phyloP scores from a whole-genome alignment of 2,329 filamentous ascomycete species.

The Xenosphaeropsis pyriputrescens region DNA sequence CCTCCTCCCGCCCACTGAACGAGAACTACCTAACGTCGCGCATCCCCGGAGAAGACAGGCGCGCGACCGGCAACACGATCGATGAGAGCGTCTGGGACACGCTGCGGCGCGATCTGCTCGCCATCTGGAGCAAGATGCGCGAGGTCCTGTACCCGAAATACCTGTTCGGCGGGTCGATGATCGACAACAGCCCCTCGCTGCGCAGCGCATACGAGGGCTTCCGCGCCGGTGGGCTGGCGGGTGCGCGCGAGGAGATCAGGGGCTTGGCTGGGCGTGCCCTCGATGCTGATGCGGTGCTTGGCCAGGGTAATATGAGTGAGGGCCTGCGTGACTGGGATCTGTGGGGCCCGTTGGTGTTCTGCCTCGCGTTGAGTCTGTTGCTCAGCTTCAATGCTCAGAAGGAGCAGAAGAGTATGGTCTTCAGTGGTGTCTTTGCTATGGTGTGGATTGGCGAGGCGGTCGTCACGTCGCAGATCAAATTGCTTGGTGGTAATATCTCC shows the following conservation, averaged over 20 bases:
- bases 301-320: slow-evolving; percentile 64
- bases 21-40: slow-evolving; percentile 76
- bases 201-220: slow-evolving; percentile 48
- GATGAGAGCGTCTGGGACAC: slow-evolving; percentile 97
- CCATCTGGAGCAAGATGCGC: slow-evolving; percentile 95
- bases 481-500: slow-evolving; percentile 95
- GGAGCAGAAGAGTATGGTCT: slow-evolving; percentile 77
- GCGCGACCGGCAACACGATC: slow-evolving; percentile 82
- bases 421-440: slow-evolving; percentile 91
- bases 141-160: slow-evolving; percentile 96
- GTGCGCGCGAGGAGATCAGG: slow-evolving; percentile 46
- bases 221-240: slow-evolving; percentile 39
- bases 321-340: slow-evolving; percentile 94
- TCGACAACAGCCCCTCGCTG: slow-evolving; percentile 36
- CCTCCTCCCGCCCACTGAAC: slow-evolving; percentile 44
- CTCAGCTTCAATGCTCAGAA: slow-evolving; percentile 68
- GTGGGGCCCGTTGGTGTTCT: slow-evolving; percentile 94
- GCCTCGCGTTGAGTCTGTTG: slow-evolving; percentile 73
- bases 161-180: slow-evolving; percentile 59
- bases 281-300: slow-evolving; percentile 45
- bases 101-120: slow-evolving; percentile 78
- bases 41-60: slow-evolving; percentile 85
- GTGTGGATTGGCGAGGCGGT: slow-evolving; percentile 95
- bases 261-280: slow-evolving; percentile 46
- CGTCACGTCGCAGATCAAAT: slow-evolving; percentile 94